Conservation (phyloP, 2,329 filamentous ascomycete genomes). For the Coleophoma cylindrospora region DNA sequence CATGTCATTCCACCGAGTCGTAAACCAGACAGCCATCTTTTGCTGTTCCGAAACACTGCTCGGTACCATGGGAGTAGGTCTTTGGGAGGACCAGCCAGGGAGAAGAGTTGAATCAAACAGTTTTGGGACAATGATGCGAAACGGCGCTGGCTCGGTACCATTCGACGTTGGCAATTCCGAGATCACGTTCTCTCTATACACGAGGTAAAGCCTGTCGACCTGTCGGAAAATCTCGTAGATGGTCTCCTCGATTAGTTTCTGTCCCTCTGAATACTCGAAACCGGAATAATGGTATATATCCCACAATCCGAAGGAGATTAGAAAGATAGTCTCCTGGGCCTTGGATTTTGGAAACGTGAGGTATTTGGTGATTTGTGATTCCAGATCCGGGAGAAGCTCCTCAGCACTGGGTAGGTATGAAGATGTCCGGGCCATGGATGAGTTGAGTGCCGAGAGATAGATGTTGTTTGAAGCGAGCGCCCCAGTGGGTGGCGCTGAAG, state of each 20-base stretch:
- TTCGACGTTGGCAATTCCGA: background rate
- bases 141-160: conserved; percentile 22
- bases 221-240: conserved; percentile 20
- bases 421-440: background rate
- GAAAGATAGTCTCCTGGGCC: conserved; percentile 19
- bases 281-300: conserved; percentile 23
- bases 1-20: conserved; percentile 42
- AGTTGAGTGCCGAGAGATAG: conserved; percentile 6
- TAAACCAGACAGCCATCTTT: conserved; percentile 47
- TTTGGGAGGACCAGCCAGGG: conserved; percentile 44
- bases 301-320: conserved; percentile 26
- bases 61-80: conserved; percentile 36
- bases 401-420: background rate
- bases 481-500: conserved; percentile 16
- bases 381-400: conserved; percentile 20
- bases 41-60: conserved; percentile 46
- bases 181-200: conserved; percentile 9
- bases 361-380: conserved; percentile 20
- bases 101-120: conserved; percentile 48
- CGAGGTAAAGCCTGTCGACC: conserved; percentile 20
- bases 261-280: conserved; percentile 10
- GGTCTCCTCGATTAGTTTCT: conserved; percentile 11
- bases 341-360: conserved; percentile 14
- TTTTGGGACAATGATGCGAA: conserved; percentile 46
- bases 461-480: conserved; percentile 17